Evolutionary conservation across 1,284 basidiomycete species (phyloP), one percentile per base, ranked within the genome.

Genomic region (Wallemia mellicola): DNA sequence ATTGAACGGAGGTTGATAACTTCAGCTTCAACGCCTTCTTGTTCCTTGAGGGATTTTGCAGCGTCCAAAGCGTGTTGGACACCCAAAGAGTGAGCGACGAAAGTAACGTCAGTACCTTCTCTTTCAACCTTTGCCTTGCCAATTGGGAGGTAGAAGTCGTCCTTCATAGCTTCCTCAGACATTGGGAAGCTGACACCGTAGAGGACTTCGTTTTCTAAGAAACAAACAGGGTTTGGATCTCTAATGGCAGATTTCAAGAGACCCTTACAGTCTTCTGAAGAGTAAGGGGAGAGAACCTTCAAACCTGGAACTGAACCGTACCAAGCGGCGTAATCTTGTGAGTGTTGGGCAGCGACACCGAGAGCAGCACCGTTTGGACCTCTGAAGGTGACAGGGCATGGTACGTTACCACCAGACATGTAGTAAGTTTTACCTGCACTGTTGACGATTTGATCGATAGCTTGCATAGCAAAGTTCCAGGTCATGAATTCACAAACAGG

Each of bases 401-500:
- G 85, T 24, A 94, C 87, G 68, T 89, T 94, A 65, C 94, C 94
- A 63, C 91, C 94, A 56, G 91, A 96, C 94, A 99, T 99, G 80
- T 99, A 99, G 75, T 95, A 89, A 14, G 94, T 98, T 78, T 98
- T 99, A 65, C 86, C 94, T 62, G 85, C 94, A n/a, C 91, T 96
- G 80, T 99, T 99, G 73, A 99, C 86, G 65, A 99, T 96, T 71
- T 99, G 94, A 74, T 99, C 94, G 70, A 99, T 98, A 63, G 92
- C 89, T 74, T 79, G 73, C 70, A 67, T 58, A 15, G 24, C 22
- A 28, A 58, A 30, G 19, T 32, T 68, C 64, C 87, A 92, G 11
- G 88, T 94, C 88, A 94, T 99, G 77, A 99, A 99, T 76, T 99
- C 94, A 79, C 94, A 98, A 67, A 99, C 78, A 62, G 94, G 94